A percentile compares a stretch with the other conserved stretches of the same genome.
phyloP scores from a whole-genome alignment of 2,329 filamentous ascomycete species.

The Ceratocystis harringtonii region DNA sequence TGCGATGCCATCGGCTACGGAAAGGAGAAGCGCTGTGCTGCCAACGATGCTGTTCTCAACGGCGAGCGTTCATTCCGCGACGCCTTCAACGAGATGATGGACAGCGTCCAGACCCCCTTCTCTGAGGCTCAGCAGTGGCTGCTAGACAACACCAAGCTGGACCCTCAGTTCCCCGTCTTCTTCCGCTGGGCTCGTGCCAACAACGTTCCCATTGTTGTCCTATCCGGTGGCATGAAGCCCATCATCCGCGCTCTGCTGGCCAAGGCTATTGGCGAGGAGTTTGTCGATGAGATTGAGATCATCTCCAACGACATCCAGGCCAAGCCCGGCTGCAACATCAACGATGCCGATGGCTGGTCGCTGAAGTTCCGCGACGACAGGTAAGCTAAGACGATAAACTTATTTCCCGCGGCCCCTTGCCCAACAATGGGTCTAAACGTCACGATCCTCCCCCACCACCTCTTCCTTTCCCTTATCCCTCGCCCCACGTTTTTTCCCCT shows the following conservation, averaged over 20 bases:
- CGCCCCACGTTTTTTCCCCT: background rate
- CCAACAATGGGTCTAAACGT: conserved; percentile 1
- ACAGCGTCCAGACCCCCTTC: conserved; percentile 68
- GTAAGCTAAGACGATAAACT: conserved; percentile 34
- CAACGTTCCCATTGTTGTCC: conserved; percentile 81
- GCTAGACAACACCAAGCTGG: conserved; percentile 69
- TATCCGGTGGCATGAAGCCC: conserved; percentile 85
- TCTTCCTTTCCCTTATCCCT: background rate
- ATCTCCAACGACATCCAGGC: conserved; percentile 69
- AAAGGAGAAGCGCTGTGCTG: conserved; percentile 48
- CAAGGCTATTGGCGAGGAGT: conserved; percentile 61
- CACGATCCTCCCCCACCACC: background rate
- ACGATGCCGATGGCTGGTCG: conserved; percentile 71
- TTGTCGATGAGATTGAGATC: conserved; percentile 67
- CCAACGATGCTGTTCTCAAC: conserved; percentile 63
- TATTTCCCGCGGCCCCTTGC: background rate
- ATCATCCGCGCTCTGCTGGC: conserved; percentile 74
- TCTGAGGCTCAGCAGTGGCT: conserved; percentile 67
- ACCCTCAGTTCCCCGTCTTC: conserved; percentile 78
- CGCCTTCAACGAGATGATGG: conserved; percentile 82
- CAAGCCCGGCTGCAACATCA: conserved; percentile 52
- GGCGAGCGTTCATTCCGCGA: conserved; percentile 63
- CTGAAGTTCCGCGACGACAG: conserved; percentile 73
- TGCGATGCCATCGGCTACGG: conserved; percentile 91
- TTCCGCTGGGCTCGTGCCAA: conserved; percentile 66